Evolutionary conservation across 306 rosid genomes (phyloP).

Genomic region (Astragalus membranaceus): DNA sequence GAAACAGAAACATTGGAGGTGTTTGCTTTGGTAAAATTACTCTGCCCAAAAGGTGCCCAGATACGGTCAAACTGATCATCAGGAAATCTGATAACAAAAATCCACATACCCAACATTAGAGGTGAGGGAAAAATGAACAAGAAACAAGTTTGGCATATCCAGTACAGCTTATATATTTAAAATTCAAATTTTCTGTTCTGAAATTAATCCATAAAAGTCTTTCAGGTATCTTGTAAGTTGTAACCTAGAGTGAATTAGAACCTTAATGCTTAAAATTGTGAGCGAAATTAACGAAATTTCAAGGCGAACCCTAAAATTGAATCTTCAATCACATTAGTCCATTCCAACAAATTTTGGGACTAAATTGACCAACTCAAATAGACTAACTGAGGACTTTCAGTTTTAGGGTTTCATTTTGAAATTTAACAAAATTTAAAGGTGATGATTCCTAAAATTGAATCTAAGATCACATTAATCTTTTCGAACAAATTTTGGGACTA

Average conservation of each 20-base stretch:
- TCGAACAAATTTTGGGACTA: too few species aligned
- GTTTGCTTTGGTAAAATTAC: constrained; percentile 25
- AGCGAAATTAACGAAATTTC: too few species aligned
- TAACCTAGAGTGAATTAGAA: not conserved
- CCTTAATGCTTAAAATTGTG: too few species aligned
- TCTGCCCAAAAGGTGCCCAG: constrained; percentile 56
- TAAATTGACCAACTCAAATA: too few species aligned
- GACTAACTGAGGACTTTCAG: too few species aligned
- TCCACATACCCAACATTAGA: not conserved
- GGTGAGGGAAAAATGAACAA: not conserved
- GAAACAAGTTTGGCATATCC: not conserved
- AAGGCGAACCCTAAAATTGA: too few species aligned
- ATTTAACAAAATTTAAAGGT: too few species aligned
- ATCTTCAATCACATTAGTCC: too few species aligned
- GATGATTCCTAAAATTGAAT: too few species aligned
- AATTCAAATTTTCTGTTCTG: not conserved
- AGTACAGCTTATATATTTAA: not conserved
- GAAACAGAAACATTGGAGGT: constrained; percentile 52
- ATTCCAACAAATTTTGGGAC: too few species aligned
- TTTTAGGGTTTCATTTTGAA: too few species aligned
- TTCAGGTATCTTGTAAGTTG: not conserved
- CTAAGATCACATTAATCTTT: too few species aligned
- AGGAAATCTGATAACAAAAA: constrained; percentile 50
- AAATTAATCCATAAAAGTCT: not conserved
- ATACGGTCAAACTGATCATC: constrained; percentile 79